Base-by-base conservation (phyloP, 2,329 filamentous ascomycete genomes). In the Sclerotinia trifoliorum region DNA sequence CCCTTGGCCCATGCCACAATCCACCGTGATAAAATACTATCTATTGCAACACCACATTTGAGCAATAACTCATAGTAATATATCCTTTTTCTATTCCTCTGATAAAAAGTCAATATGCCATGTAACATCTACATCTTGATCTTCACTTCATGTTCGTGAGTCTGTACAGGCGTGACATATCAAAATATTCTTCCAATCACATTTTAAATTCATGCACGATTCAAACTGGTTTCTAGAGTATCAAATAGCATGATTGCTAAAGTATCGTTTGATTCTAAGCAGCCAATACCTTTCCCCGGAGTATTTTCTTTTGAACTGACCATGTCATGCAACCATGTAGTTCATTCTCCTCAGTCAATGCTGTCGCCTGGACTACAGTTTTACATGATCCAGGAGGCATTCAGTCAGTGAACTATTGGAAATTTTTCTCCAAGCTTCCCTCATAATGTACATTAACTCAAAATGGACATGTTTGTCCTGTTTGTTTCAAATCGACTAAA, bases 251-350 rank as follows among this genome's bases (percentile, higher is more conserved):
- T 35, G 19, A 21, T 11, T 5, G 19, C 13, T 5, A 55, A 55
- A 15, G 1, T 3, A 5, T 5, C 15, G 7, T 11, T 13, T 29
- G 11, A 55, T 5, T 21, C 2, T 6, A 26, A 55, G 19, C 21
- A 55, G 32, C 29, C 52, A 55, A 55, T 55, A 19, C 4, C 5
- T 55, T 35, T 32, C 11, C 29, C 3, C 13, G 52, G 21, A 55
- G 29, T 35, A n/a, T 55, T 19, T 10, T 32, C 39, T 35, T n/a
- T 21, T 13, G 19, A 19, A n/a, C 2, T 10, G 21, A 21, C 1
- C 35, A 2, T 4, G 0, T 35, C 1, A 21, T 13, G 13, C 17
- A n/a, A 15, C 2, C 10, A 15, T 7, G 5, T 32, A 10, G 1
- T 1, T 17, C 1, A 35, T n/a, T 55, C 10, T 55, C 5, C 0